These are phyloP conservation scores for Apiospora hydei DNA, from an alignment of 2,329 filamentous ascomycete genomes.

Conservation along the genomic window DNA sequence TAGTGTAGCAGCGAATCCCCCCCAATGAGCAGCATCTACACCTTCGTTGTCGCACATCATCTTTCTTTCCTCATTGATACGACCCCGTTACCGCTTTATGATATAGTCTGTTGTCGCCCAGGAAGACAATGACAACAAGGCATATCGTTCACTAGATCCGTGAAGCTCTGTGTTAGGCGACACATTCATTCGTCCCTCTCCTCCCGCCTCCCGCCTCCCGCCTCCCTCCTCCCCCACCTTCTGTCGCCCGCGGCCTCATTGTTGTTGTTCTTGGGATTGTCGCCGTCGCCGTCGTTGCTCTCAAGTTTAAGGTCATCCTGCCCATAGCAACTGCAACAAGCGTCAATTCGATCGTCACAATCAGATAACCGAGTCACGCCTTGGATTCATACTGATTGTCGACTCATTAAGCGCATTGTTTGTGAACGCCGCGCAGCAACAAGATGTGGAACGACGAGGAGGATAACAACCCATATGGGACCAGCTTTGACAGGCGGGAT, in stretches of 20 bases:
- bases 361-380: neutral
- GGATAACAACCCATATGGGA: constrained; percentile 95
- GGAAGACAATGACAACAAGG: constrained; percentile 20
- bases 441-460: constrained; percentile 96
- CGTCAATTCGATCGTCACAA: neutral
- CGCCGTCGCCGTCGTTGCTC: neutral
- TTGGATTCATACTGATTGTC: neutral
- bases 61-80: neutral
- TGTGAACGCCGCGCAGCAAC: neutral
- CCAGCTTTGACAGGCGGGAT: constrained; percentile 87
- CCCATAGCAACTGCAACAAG: neutral
- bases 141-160: constrained; percentile 8
- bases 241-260: neutral
- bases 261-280: neutral
- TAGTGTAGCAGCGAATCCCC: neutral
- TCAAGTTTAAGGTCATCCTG: neutral
- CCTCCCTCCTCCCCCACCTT: neutral
- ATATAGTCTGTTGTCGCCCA: neutral
- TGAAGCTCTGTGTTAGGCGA: constrained; percentile 13
- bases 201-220: neutral
- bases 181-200: constrained; percentile 6
- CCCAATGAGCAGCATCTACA: constrained; percentile 16
- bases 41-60: constrained; percentile 16
- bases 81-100: neutral
- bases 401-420: constrained; percentile 20